Conservation (phyloP, 1,284 basidiomycete species). For the Trametes polyzona region DNA sequence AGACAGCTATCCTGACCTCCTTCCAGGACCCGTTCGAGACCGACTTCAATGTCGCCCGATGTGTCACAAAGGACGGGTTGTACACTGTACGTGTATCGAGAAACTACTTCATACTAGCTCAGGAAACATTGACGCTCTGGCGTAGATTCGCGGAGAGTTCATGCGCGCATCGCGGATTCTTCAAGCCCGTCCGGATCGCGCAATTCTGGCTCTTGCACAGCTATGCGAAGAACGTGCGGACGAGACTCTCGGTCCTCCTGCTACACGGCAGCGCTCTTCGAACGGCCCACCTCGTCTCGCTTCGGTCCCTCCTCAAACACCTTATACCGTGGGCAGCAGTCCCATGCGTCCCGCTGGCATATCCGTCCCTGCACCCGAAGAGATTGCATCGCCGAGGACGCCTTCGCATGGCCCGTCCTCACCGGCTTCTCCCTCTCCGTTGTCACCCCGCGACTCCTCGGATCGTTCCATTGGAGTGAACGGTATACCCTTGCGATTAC, state of each 20-base stretch:
- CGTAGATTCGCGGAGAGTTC: slow-evolving; percentile 96
- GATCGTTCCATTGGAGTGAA: slow-evolving; percentile 23
- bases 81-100: slow-evolving; percentile 84
- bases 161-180: slow-evolving; percentile 93
- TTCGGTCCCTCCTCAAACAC: slow-evolving; percentile 65
- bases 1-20: slow-evolving; percentile 14
- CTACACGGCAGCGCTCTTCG: slow-evolving; percentile 48
- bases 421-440: slow-evolving; percentile 18
- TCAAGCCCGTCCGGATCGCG: slow-evolving; percentile 77
- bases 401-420: slow-evolving; percentile 18
- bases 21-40: slow-evolving; percentile 92
- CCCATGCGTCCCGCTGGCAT: slow-evolving; percentile 55
- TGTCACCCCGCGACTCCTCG: slow-evolving; percentile 31
- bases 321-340: slow-evolving; percentile 66
- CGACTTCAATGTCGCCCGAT: slow-evolving; percentile 94
- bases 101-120: not conserved
- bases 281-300: slow-evolving; percentile 58
- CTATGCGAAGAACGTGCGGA: slow-evolving; percentile 81
- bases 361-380: slow-evolving; percentile 44
- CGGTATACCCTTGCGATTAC: slow-evolving; percentile 45
- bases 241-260: slow-evolving; percentile 54
- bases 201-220: slow-evolving; percentile 79
- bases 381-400: slow-evolving; percentile 46
- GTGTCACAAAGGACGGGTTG: slow-evolving; percentile 95
- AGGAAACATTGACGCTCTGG: not conserved